phyloP scores from a whole-genome alignment of 1,139 yeast genomes.

The Suhomyces bribrorum region DNA sequence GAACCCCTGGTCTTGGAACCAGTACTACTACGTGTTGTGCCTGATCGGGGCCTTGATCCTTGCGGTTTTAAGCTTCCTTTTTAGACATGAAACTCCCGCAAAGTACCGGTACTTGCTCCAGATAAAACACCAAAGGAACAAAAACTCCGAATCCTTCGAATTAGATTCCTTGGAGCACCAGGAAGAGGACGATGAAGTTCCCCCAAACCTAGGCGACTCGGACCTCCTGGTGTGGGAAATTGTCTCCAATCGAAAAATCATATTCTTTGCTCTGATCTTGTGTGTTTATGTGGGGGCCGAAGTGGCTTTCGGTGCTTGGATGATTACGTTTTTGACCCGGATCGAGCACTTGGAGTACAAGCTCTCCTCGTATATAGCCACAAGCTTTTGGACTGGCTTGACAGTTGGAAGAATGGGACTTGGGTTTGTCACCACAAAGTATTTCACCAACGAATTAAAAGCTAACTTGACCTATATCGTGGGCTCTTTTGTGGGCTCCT shows the following conservation, averaged over 20 bases:
- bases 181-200: constrained; percentile 21
- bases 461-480: constrained; percentile 48
- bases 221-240: constrained; percentile 5
- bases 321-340: constrained; percentile 56
- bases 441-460: constrained; percentile 44
- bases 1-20: constrained; percentile 50
- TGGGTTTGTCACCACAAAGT: constrained; percentile 60
- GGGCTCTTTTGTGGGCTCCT: constrained; percentile 32
- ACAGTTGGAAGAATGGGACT: constrained; percentile 60
- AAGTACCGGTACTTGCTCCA: constrained; percentile 47
- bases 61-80: constrained; percentile 28
- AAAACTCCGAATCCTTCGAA: constrained; percentile 13
- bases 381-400: constrained; percentile 66
- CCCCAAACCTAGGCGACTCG: too few relatives aligned
- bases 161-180: constrained; percentile 17
- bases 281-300: constrained; percentile 70
- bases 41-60: constrained; percentile 26
- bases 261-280: constrained; percentile 51
- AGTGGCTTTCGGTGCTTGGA: constrained; percentile 70
- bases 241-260: constrained; percentile 29
- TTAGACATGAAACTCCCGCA: constrained; percentile 54
- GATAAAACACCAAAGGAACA: constrained; percentile 15
- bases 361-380: constrained; percentile 58
- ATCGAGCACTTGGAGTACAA: constrained; percentile 48
- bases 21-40: constrained; percentile 44